A percentile compares a stretch with the other conserved stretches of the same genome.
Conservation (phyloP, 2,329 filamentous ascomycete genomes). For the Botrytis medusae region DNA sequence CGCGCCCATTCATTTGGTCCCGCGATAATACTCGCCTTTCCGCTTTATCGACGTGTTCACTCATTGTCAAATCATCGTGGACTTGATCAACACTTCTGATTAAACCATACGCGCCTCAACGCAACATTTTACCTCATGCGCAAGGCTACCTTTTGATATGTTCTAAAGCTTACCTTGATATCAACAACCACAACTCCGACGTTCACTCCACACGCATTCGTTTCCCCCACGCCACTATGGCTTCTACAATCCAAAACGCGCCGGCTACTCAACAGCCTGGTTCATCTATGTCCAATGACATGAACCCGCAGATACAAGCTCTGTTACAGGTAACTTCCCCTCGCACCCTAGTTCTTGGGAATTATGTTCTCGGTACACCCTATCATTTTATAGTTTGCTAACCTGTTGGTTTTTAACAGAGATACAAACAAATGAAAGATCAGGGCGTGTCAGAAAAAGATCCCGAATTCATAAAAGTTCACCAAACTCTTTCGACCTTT, state of each 20-base stretch:
- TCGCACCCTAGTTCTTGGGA: conserved; percentile 12
- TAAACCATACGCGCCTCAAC: conserved; percentile 22
- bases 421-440: conserved; percentile 86
- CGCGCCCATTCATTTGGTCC: conserved; percentile 33
- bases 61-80: conserved; percentile 16
- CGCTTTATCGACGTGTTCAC: conserved; percentile 20
- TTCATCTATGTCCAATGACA: conserved; percentile 54
- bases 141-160: conserved; percentile 41
- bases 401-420: conserved; percentile 52
- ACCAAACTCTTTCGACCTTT: conserved; percentile 71
- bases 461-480: conserved; percentile 82
- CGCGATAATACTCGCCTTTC: conserved; percentile 31
- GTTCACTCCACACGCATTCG: conserved; percentile 22
- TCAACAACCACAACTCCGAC: conserved; percentile 24
- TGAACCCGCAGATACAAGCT: conserved; percentile 72
- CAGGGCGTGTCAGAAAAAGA: conserved; percentile 77
- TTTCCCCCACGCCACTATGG: conserved; percentile 56
- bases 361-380: conserved; percentile 14
- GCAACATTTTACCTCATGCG: conserved; percentile 38
- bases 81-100: conserved; percentile 30
- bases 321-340: conserved; percentile 53
- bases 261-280: conserved; percentile 67
- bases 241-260: conserved; percentile 69
- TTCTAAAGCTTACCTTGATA: conserved; percentile 32
- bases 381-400: conserved; percentile 5